A percentile compares a stretch with the other conserved stretches of the same genome.
Evolutionary conservation across 345 rosid genomes (phyloP).

Genomic region (Draba incana): DNA sequence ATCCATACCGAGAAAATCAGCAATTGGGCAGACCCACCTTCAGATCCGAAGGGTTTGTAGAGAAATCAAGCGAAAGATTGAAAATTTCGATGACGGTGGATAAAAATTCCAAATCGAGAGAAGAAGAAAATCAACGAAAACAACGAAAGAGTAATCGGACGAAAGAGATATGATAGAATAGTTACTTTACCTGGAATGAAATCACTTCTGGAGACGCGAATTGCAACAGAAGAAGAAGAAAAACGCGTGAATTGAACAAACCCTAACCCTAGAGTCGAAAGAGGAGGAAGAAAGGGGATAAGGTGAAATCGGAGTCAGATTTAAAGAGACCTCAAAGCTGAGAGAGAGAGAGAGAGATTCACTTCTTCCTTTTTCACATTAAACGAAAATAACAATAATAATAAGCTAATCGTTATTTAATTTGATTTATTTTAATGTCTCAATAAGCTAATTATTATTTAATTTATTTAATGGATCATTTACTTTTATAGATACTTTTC

Average conservation of each 20-base stretch:
- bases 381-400: neutral
- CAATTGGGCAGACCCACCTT: neutral
- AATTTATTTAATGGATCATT: no score
- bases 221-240: slow-evolving; percentile 24
- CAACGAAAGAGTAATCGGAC: neutral
- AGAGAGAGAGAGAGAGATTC: slow-evolving; percentile 8
- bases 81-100: slow-evolving; percentile 6
- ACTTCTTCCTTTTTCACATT: slow-evolving; percentile 19
- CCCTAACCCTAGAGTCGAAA: slow-evolving; percentile 37
- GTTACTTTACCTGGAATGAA: slow-evolving; percentile 25
- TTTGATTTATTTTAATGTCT: no score
- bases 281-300: slow-evolving; percentile 26
- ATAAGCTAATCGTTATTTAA: no score
- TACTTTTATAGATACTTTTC: no score
- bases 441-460: no score
- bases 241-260: slow-evolving; percentile 26
- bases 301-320: slow-evolving; percentile 16
- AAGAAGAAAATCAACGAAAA: slow-evolving; percentile 18
- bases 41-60: slow-evolving; percentile 33
- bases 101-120: slow-evolving; percentile 9
- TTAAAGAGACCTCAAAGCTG: neutral
- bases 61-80: slow-evolving; percentile 10
- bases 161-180: neutral
- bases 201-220: neutral
- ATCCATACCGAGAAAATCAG: slow-evolving; percentile 17